Conservation (phyloP, 2,329 filamentous ascomycete species). For the Penicillium sumatraense region DNA sequence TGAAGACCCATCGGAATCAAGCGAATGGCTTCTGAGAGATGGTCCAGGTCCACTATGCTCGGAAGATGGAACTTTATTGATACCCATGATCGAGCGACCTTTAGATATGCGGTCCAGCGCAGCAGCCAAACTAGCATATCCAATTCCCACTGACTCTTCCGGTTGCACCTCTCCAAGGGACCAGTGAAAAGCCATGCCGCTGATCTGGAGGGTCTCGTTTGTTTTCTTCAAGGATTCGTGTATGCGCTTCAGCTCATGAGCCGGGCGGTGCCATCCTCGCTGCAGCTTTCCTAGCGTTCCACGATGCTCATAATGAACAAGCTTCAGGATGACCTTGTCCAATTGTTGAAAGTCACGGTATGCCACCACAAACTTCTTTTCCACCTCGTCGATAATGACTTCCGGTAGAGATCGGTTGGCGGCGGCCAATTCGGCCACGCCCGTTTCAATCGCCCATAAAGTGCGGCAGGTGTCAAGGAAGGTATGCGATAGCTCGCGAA, state of each 20-base stretch:
- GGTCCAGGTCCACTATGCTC: conserved; percentile 14
- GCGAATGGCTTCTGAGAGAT: conserved; percentile 4
- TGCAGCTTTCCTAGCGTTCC: conserved; percentile 64
- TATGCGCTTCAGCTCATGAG: conserved; percentile 25
- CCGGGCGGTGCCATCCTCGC: conserved; percentile 58
- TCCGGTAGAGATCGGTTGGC: conserved; percentile 59
- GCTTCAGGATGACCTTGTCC: conserved; percentile 65
- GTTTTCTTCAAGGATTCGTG: conserved; percentile 61
- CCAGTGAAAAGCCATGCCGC: conserved; percentile 70
- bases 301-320: conserved; percentile 66
- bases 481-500: conserved; percentile 65
- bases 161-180: conserved; percentile 63
- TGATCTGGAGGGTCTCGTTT: conserved; percentile 66
- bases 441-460: conserved; percentile 70
- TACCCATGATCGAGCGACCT: conserved; percentile 36
- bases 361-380: conserved; percentile 65
- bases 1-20: conserved; percentile 6
- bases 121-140: conserved; percentile 69
- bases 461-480: conserved; percentile 71
- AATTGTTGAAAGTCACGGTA: conserved; percentile 66
- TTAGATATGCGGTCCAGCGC: conserved; percentile 59
- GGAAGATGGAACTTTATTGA: conserved; percentile 33
- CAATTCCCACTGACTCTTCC: conserved; percentile 66
- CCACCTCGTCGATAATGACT: conserved; percentile 67
- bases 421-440: conserved; percentile 60